Base-by-base conservation (phyloP, 108 stramenopile genomes). In the Nitzschia inconspicua region DNA sequence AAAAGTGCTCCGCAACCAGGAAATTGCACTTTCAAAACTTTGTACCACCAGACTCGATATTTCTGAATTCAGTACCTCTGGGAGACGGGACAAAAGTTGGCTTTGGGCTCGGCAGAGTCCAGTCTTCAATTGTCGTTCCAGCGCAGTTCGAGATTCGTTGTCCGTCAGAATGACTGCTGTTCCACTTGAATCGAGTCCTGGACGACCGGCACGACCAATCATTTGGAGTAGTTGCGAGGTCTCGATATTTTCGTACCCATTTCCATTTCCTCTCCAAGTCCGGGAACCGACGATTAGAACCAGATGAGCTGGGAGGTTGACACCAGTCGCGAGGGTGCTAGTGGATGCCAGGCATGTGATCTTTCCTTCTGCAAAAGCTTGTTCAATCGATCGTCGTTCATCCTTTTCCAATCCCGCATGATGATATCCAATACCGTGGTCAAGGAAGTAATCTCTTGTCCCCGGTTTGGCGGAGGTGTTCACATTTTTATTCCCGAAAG, bases 191-290 rank as follows among this genome's bases (percentile, higher is more conserved):
- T 99, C 98, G 29, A 91, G 88, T 5, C 98, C 98, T 20, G 93
- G 92, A 1, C 98, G 73, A 10, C 98, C 98, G 13, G 98, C 98
- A 30, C 98, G 70, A 19, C 98, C 98, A 13, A 97, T 83, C 98
- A 99, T 99, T 61, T 99, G 98, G 8, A 97, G 62, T 14, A 99
- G 61, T 14, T 86, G 84, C 2, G 85, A 84, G 22, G 73, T 69
- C 49, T 93, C 86, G 27, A 96, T 77, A 22, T 95, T 92, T 55
- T 85, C 77, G 53, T 94, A 85, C 0, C 97, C 95, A 23, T 40
- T 53, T 35, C 63, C 72, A 2, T 29, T 54, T 18, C n/a, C 37
- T n/a, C 97, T 78, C 72, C 92, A 99, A 10, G 84, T 79, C 55
- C 74, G 82, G 22, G 98, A 96, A 19, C 96, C 95, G 68, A 95